phyloP scores from a whole-genome alignment of 2,329 filamentous ascomycete species.

The Trichoderma lentiforme region DNA sequence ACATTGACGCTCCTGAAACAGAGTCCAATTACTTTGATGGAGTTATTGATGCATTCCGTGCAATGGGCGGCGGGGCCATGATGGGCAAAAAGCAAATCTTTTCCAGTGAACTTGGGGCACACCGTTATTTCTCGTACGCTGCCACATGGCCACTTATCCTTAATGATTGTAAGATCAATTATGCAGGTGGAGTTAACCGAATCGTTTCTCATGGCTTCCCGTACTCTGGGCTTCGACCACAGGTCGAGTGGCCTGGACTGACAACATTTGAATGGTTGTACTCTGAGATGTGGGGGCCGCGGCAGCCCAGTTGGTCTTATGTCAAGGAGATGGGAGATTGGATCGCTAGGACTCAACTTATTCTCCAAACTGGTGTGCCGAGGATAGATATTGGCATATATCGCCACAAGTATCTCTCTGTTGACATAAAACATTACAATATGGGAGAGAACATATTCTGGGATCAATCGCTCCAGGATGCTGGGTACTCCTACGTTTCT shows the following conservation, averaged over 20 bases:
- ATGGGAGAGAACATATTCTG: constrained; percentile 3
- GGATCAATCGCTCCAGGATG: not conserved
- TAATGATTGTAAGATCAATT: constrained; percentile 7
- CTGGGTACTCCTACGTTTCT: constrained; percentile 3
- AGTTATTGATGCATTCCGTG: constrained; percentile 1
- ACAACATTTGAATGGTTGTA: constrained; percentile 5
- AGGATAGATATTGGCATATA: constrained; percentile 6
- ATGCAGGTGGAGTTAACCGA: not conserved
- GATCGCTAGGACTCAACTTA: not conserved
- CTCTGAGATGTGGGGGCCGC: constrained; percentile 5
- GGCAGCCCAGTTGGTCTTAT: constrained; percentile 2
- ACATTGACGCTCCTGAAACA: constrained; percentile 7
- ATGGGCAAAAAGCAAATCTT: constrained; percentile 11
- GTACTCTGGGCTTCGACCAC: not conserved
- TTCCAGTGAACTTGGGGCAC: not conserved
- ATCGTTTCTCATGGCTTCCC: constrained; percentile 2
- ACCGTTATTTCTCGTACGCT: not conserved
- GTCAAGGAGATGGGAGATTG: constrained; percentile 10
- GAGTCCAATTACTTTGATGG: constrained; percentile 9
- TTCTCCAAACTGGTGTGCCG: constrained; percentile 2
- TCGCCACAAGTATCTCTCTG: constrained; percentile 4
- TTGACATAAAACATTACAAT: constrained; percentile 1
- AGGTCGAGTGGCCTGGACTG: constrained; percentile 1
- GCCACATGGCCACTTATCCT: constrained; percentile 7
- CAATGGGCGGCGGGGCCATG: constrained; percentile 1